Conservation (phyloP, 2,329 filamentous ascomycete species). For the Monosporascus cannonballus region DNA sequence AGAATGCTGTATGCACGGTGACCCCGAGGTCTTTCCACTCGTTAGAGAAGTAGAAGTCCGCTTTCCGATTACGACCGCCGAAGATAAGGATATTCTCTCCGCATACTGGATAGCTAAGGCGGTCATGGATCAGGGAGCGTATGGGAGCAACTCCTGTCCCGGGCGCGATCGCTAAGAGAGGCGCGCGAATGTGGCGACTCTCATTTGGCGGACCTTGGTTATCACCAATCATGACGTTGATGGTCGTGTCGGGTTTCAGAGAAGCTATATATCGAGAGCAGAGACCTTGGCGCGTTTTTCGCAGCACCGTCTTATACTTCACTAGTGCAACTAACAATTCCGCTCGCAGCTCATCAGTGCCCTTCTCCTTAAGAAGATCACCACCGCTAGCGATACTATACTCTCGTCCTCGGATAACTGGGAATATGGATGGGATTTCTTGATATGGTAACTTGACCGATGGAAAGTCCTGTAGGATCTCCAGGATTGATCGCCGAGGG, state of each 20-base stretch:
- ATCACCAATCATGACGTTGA: conserved; percentile 55
- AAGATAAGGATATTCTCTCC: conserved; percentile 60
- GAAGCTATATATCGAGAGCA: conserved; percentile 80
- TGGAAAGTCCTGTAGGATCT: conserved; percentile 86
- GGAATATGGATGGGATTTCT: conserved; percentile 67
- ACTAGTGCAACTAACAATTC: conserved; percentile 83
- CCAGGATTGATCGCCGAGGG: conserved; percentile 82
- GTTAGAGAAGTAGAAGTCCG: conserved; percentile 75
- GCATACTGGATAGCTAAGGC: conserved; percentile 30
- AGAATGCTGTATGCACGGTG: conserved; percentile 60
- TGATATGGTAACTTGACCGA: conserved; percentile 75
- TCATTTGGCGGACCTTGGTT: conserved; percentile 22
- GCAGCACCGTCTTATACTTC: conserved; percentile 83
- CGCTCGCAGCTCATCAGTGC: conserved; percentile 38
- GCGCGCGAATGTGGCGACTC: conserved; percentile 25
- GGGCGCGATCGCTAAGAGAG: conserved; percentile 73
- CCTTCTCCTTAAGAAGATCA: conserved; percentile 21
- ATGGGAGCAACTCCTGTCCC: conserved; percentile 86
- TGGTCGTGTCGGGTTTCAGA: conserved; percentile 49
- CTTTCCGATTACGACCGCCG: conserved; percentile 66
- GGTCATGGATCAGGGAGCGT: conserved; percentile 72
- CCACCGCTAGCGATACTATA: conserved; percentile 87
- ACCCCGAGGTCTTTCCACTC: conserved; percentile 62
- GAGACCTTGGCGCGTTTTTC: conserved; percentile 76
- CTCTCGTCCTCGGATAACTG: conserved; percentile 77